A percentile compares a stretch with the other conserved stretches of the same genome.
phyloP scores from a whole-genome alignment of 2,329 filamentous ascomycete species.

The Colletotrichum sp. region DNA sequence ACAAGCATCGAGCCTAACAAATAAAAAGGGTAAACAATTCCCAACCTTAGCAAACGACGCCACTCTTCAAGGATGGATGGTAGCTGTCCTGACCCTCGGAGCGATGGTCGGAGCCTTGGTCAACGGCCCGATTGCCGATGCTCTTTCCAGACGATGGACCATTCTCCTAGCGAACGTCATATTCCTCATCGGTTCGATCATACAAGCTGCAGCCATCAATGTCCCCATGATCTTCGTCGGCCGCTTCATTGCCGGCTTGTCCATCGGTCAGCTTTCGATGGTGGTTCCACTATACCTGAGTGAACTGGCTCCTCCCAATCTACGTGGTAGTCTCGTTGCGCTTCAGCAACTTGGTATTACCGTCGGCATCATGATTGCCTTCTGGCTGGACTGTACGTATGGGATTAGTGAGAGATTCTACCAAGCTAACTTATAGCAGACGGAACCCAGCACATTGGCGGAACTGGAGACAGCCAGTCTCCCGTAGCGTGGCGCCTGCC shows the following conservation, averaged over 20 bases:
- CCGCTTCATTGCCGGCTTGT: conserved; percentile 1
- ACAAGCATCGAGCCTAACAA: not conserved
- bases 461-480: conserved; percentile 48
- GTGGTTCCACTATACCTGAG: conserved; percentile 47
- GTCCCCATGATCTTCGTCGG: conserved; percentile 41
- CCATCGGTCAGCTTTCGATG: not conserved
- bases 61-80: conserved; percentile 23
- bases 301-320: conserved; percentile 52
- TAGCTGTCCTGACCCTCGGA: conserved; percentile 56
- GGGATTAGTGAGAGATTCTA: accelerated
- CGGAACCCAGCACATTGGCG: conserved; percentile 44
- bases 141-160: conserved; percentile 35
- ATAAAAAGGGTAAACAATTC: not conserved
- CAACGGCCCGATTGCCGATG: conserved; percentile 43
- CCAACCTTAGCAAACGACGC: not conserved
- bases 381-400: conserved; percentile 40
- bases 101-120: conserved; percentile 56
- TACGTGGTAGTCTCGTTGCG: conserved; percentile 52
- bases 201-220: conserved; percentile 47
- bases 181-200: conserved; percentile 45
- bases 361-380: conserved; percentile 46
- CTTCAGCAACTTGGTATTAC: conserved; percentile 48
- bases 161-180: conserved; percentile 39
- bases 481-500: conserved; percentile 51
- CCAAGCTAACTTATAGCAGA: conserved; percentile 11